Conservation (phyloP, 345 rosid genomes). For the Syzygium aqueum region DNA sequence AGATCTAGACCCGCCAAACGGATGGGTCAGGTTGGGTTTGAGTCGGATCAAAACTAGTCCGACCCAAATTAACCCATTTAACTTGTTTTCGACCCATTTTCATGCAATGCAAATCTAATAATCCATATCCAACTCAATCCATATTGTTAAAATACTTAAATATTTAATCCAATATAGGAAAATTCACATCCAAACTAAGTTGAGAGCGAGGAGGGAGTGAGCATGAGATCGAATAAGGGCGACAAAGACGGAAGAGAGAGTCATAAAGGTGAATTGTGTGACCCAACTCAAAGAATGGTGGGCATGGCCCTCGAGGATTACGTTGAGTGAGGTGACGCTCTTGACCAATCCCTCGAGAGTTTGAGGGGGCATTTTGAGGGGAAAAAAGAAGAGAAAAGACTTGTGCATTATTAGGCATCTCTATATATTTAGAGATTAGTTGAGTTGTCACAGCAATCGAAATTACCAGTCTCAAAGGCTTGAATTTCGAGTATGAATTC, state of each 20-base stretch:
- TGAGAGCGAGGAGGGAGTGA: background rate
- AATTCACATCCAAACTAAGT: accelerated
- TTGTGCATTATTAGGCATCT: background rate
- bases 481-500: background rate
- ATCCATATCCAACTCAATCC: background rate
- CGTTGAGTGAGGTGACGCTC: background rate
- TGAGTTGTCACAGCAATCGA: background rate
- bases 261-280: background rate
- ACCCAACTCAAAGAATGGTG: too few relatives aligned
- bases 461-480: background rate
- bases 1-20: background rate
- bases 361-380: background rate
- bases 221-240: background rate
- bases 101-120: background rate
- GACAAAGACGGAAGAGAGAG: background rate
- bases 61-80: background rate
- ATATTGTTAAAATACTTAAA: background rate
- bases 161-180: background rate
- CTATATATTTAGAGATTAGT: too few relatives aligned
- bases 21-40: accelerated
- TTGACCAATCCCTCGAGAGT: background rate
- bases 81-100: background rate
- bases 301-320: accelerated
- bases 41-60: background rate
- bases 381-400: background rate